Percentiles rank a stretch among this genome's conserved stretches.
Conservation (phyloP, 129 eudicot species). For the Solidago caesia region DNA sequence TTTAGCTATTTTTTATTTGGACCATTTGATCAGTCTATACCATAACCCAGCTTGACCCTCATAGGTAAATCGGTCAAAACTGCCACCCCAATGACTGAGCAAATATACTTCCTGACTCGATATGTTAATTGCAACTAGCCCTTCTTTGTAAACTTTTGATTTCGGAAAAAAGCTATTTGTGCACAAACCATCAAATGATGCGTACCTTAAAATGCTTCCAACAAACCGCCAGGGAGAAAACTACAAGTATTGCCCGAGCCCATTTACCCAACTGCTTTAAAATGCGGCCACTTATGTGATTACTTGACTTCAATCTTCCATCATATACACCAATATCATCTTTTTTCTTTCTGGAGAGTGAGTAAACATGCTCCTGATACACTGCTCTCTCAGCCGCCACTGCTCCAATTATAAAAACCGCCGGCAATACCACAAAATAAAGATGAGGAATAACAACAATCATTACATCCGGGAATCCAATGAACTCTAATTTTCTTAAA, state of each 20-base stretch:
- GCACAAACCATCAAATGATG: conserved; percentile 3
- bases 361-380: conserved; percentile 47
- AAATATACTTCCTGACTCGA: too few relatives aligned
- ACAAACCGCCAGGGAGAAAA: conserved; percentile 57
- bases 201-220: conserved; percentile 82
- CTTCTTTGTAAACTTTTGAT: too few relatives aligned
- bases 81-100: too few relatives aligned
- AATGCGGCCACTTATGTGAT: conserved; percentile 11
- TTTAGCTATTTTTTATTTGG: too few relatives aligned
- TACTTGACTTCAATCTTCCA: conserved; percentile 21
- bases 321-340: conserved; percentile 39
- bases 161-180: background rate
- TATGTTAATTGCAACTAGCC: too few relatives aligned
- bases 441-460: conserved; percentile 85
- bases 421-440: conserved; percentile 68
- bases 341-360: conserved; percentile 66
- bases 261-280: conserved; percentile 32
- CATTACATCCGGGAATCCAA: conserved; percentile 88
- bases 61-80: too few relatives aligned
- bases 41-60: too few relatives aligned
- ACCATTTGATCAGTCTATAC: too few relatives aligned
- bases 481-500: conserved; percentile 38
- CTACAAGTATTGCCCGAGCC: conserved; percentile 51
- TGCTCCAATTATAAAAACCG: conserved; percentile 40
- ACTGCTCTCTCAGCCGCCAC: conserved; percentile 70